A percentile compares a stretch with the other conserved stretches of the same genome.
phyloP scores from a whole-genome alignment of 2,329 filamentous ascomycete species.

The Diaporthe helianthi region DNA sequence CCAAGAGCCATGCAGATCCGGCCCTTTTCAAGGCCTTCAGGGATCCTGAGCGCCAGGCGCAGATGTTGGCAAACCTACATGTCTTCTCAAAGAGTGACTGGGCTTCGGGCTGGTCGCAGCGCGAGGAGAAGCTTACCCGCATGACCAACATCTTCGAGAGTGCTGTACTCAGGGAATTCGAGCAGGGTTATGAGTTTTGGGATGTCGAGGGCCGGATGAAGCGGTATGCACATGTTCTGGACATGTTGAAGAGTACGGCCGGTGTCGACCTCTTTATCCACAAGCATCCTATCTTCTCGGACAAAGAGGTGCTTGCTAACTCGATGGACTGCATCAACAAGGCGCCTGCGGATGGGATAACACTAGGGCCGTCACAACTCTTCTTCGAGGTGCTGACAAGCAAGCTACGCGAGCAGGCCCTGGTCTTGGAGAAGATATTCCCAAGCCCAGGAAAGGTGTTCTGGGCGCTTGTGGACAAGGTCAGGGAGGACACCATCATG shows the following conservation, averaged over 20 bases:
- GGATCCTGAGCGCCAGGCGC: constrained; percentile 88
- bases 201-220: constrained; percentile 90
- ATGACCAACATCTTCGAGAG: constrained; percentile 89
- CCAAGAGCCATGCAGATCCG: constrained; percentile 78
- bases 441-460: constrained; percentile 74
- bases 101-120: constrained; percentile 73
- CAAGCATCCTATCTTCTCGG: constrained; percentile 83
- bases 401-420: constrained; percentile 82
- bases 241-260: constrained; percentile 78
- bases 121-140: constrained; percentile 74
- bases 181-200: constrained; percentile 87
- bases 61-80: constrained; percentile 82
- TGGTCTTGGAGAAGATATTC: constrained; percentile 83
- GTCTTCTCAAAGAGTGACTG: constrained; percentile 83
- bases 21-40: constrained; percentile 86
- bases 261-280: constrained; percentile 87
- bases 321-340: constrained; percentile 83
- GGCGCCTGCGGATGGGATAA: constrained; percentile 69
- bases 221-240: constrained; percentile 86
- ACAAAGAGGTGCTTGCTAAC: constrained; percentile 73
- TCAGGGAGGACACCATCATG: constrained; percentile 82
- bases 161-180: constrained; percentile 88
- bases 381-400: constrained; percentile 80
- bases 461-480: constrained; percentile 79
- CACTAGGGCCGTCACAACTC: constrained; percentile 77